phyloP scores from a whole-genome alignment of 352 stramenopile species.

The Phytophthora uliginosa region DNA sequence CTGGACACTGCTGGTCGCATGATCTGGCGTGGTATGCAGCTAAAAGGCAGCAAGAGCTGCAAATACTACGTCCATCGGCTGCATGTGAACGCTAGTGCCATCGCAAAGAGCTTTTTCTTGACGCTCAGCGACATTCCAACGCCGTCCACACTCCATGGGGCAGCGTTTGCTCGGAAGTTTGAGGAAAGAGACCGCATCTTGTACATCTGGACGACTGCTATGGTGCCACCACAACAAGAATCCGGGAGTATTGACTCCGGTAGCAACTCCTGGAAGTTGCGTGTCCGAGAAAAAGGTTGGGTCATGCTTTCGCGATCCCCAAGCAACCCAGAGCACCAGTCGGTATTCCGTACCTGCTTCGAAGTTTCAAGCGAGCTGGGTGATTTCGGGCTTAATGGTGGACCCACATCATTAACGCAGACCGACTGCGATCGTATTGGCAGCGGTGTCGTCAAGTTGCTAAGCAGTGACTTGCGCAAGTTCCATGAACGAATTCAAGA shows the following conservation, averaged over 20 bases:
- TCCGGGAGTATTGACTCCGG: not conserved
- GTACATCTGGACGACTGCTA: slow-evolving; percentile 28
- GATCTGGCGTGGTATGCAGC: slow-evolving; percentile 31
- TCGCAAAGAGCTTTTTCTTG: slow-evolving; percentile 36
- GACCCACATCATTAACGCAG: not conserved
- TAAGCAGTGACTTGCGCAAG: slow-evolving; percentile 22
- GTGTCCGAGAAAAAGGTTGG: slow-evolving; percentile 31
- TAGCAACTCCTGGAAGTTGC: slow-evolving; percentile 14
- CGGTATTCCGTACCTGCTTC: slow-evolving; percentile 27
- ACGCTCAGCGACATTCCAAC: slow-evolving; percentile 2
- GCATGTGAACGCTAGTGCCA: slow-evolving; percentile 25
- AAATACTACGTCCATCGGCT: slow-evolving; percentile 25
- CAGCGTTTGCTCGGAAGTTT: slow-evolving; percentile 22
- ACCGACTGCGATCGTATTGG: slow-evolving; percentile 14
- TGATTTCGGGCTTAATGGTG: not conserved
- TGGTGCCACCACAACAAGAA: slow-evolving; percentile 20
- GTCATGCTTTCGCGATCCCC: slow-evolving; percentile 18
- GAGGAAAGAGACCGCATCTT: slow-evolving; percentile 29
- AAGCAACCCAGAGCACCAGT: slow-evolving; percentile 21
- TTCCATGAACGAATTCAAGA: slow-evolving; percentile 25
- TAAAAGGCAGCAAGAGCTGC: slow-evolving; percentile 17
- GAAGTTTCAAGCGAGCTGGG: slow-evolving; percentile 25
- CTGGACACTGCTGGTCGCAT: slow-evolving; percentile 26
- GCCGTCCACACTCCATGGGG: slow-evolving; percentile 18
- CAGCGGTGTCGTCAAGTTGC: slow-evolving; percentile 12